phyloP scores from a whole-genome alignment of 148 eudicot species.

The Gaultheria prostrata region DNA sequence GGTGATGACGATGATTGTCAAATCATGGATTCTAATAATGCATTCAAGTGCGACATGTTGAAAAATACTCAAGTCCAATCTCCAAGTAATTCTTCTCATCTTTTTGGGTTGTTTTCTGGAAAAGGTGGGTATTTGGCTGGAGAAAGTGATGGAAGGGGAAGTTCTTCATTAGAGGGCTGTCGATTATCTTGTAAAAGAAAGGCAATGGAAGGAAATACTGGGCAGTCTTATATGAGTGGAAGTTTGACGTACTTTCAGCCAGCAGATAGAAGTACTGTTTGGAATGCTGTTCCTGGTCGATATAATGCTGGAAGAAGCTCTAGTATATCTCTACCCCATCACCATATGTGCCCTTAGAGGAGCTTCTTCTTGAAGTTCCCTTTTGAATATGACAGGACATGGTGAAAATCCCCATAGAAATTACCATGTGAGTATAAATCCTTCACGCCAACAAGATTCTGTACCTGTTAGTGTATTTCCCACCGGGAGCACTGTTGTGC shows the following conservation, averaged over 20 bases:
- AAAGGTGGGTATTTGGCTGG: conserved; percentile 46
- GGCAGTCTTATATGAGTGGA: conserved; percentile 75
- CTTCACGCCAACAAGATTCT: conserved; percentile 45
- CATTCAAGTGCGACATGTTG: conserved; percentile 30
- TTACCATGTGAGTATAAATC: conserved; percentile 53
- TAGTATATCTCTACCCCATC: conserved; percentile 33
- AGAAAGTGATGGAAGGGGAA: conserved; percentile 55
- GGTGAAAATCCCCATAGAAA: conserved; percentile 51
- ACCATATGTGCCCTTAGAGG: conserved; percentile 44
- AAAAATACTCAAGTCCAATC: conserved; percentile 31
- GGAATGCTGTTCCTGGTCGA: conserved; percentile 47
- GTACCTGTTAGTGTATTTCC: conserved; percentile 30
- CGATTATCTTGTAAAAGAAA: conserved; percentile 78
- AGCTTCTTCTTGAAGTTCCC: conserved; percentile 35
- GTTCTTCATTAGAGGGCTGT: conserved; percentile 53
- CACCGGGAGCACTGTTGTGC: conserved; percentile 24
- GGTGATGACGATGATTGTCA: conserved; percentile 37
- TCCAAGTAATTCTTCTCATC: conserved; percentile 41
- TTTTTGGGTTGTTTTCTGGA: conserved; percentile 48
- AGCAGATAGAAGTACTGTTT: conserved; percentile 32
- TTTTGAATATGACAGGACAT: conserved; percentile 31
- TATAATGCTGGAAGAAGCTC: conserved; percentile 29
- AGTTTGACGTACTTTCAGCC: conserved; percentile 40
- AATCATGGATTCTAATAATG: conserved; percentile 32
- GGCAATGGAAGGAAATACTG: conserved; percentile 56